Percentiles rank a stretch among this genome's conserved stretches.
Evolutionary conservation across 306 rosid genomes (phyloP).

Genomic region (Pyrus communis): DNA sequence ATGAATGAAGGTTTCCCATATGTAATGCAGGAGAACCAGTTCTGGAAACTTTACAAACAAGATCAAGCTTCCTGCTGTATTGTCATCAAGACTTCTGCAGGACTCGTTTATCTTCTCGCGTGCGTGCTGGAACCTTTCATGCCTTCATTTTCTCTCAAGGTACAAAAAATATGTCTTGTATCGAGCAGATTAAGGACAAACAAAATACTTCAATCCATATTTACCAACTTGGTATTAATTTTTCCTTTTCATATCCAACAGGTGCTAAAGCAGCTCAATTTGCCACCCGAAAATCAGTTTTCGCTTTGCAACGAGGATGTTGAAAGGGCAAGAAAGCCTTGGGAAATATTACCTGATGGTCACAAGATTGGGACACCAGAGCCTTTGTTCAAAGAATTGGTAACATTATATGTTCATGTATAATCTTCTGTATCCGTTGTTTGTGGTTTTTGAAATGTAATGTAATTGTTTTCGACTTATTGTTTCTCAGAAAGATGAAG

Average conservation of each 20-base stretch:
- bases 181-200: not conserved
- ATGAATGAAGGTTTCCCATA: not conserved
- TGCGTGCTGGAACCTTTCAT: constrained; percentile 62
- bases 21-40: constrained; percentile 43
- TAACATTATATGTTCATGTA: constrained; percentile 4
- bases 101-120: constrained; percentile 55
- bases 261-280: constrained; percentile 60
- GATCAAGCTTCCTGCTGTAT: constrained; percentile 47
- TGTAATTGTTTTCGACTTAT: not conserved
- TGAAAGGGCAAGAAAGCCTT: constrained; percentile 44
- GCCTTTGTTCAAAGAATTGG: constrained; percentile 64
- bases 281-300: constrained; percentile 31
- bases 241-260: constrained; percentile 12
- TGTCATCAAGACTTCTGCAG: constrained; percentile 62
- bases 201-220: not conserved
- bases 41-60: constrained; percentile 68
- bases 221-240: not conserved
- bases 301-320: constrained; percentile 45
- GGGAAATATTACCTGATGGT: constrained; percentile 56
- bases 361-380: constrained; percentile 58
- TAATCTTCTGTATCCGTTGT: not conserved
- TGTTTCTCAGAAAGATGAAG: constrained; percentile 57
- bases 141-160: constrained; percentile 73
- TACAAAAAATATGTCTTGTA: constrained; percentile 4
- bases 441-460: constrained; percentile 3